A percentile compares a stretch with the other conserved stretches of the same genome.
Evolutionary conservation across 345 rosid genomes (phyloP).

Genomic region (Carallia pectinifolia): DNA sequence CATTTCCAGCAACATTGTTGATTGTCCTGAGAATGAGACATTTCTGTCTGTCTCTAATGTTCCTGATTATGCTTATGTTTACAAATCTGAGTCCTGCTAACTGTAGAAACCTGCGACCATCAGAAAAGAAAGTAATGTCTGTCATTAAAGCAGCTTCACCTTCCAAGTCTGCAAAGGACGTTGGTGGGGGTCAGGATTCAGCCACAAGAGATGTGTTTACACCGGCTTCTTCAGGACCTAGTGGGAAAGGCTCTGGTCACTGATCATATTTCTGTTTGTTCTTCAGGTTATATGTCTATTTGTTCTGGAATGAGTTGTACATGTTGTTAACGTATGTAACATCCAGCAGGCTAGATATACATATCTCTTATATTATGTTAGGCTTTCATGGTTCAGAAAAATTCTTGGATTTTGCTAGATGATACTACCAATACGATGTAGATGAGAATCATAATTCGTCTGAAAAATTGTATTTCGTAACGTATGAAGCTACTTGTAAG

Average conservation of each 20-base stretch:
- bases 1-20: not conserved
- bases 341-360: not conserved
- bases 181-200: constrained; percentile 5
- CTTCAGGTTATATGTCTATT: not conserved
- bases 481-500: too few relatives aligned
- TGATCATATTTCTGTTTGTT: constrained; percentile 15
- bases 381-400: constrained; percentile 11
- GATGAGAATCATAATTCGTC: too few relatives aligned
- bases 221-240: constrained; percentile 67
- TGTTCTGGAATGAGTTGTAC: not conserved
- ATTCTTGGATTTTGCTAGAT: constrained; percentile 23
- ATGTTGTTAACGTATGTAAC: constrained; percentile 3
- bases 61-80: constrained; percentile 33
- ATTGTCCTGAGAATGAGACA: constrained; percentile 34
- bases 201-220: constrained; percentile 27
- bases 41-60: constrained; percentile 25
- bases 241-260: constrained; percentile 81
- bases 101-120: constrained; percentile 34
- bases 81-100: constrained; percentile 28
- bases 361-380: not conserved
- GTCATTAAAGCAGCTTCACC: constrained; percentile 12
- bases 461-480: too few relatives aligned
- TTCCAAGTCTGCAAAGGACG: constrained; percentile 5
- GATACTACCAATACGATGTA: not conserved
- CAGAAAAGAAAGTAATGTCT: constrained; percentile 10